Base-by-base conservation (phyloP, 179 eudicot genomes). In the Carnegiea gigantea region DNA sequence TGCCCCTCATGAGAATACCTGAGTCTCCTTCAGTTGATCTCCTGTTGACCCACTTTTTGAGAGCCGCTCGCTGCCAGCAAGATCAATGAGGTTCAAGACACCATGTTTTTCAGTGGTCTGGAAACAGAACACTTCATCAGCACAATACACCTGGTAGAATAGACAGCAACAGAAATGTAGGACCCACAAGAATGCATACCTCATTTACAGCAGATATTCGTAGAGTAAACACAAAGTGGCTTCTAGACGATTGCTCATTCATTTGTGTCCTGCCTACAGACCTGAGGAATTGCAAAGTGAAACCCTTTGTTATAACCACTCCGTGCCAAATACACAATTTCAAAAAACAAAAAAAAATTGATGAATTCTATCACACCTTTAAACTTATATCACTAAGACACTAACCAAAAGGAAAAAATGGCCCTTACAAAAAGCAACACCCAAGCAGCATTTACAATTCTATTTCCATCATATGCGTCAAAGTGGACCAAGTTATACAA, bases 171-270 rank as follows among this genome's bases (percentile, higher is more conserved):
- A 49, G 30, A 33, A 33, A 33, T 33, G 2, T 6, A 48, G 53
- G 10, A 60, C 36, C 4, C 30, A 38, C 57, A 11, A 76, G 9
- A 33, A 33, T 33, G 4, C 23, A 14, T 87, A 93, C 97, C 95
- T 92, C 95, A 46, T 93, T 93, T 14, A 88, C 86, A 14, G 95
- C 97, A 44, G 90, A 89, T 53, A 93, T 92, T 26, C 93, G 82
- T 80, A 93, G 82, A 0, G 97, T 93, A 75, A 93, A 93, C 30
- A 93, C 97, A 81, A 93, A 90, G 83, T 93, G 97, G 82, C 97
- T 93, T 88, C 97, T 86, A 1, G 95, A 93, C 80, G 97, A 93
- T 51, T 93, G 95, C 73, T 93, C 97, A 79, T 93, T 93, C 95
- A 93, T 93, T 40, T 92, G 90, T 36, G 97, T 93, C 88, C 82